These are phyloP conservation scores for Zymoseptoria crescenta DNA, from an alignment of 2,329 filamentous ascomycete species.

Conservation along the genomic window DNA sequence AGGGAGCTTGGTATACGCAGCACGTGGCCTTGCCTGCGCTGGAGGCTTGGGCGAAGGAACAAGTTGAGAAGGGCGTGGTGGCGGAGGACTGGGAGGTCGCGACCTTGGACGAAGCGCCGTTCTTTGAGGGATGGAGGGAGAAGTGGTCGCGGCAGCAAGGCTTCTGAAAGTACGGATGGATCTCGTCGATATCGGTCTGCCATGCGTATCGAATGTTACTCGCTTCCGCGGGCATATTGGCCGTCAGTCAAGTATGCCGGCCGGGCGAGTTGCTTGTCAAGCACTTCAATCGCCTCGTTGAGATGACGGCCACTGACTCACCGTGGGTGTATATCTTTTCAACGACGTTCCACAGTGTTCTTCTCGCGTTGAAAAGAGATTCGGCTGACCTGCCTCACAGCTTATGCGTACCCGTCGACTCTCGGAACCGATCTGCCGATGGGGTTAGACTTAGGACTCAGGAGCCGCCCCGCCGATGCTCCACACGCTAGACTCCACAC, in stretches of 20 bases:
- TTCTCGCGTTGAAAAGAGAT: background rate
- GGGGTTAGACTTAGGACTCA: too few species aligned
- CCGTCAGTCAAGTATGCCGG: background rate
- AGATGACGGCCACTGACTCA: too few species aligned
- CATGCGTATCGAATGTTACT: too few species aligned
- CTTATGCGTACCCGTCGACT: background rate
- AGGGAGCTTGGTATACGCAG: conserved; percentile 72
- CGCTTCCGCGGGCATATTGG: too few species aligned
- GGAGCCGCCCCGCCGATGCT: background rate
- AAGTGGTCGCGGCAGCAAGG: conserved; percentile 63
- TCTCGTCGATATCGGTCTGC: background rate
- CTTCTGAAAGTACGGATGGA: conserved; percentile 28
- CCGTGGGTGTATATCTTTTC: too few species aligned
- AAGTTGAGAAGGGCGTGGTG: conserved; percentile 53
- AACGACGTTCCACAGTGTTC: too few species aligned
- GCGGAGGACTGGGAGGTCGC: conserved; percentile 55
- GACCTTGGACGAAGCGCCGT: conserved; percentile 69
- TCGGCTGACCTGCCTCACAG: background rate
- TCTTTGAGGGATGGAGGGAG: conserved; percentile 66
- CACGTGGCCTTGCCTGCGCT: conserved; percentile 61
- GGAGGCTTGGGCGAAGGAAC: conserved; percentile 56
- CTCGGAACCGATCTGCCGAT: background rate
- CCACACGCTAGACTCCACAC: background rate
- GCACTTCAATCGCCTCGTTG: too few species aligned
- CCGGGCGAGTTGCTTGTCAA: background rate